Conservation (phyloP, 2,329 filamentous ascomycete genomes). For the Phialemonium atrogriseum region DNA sequence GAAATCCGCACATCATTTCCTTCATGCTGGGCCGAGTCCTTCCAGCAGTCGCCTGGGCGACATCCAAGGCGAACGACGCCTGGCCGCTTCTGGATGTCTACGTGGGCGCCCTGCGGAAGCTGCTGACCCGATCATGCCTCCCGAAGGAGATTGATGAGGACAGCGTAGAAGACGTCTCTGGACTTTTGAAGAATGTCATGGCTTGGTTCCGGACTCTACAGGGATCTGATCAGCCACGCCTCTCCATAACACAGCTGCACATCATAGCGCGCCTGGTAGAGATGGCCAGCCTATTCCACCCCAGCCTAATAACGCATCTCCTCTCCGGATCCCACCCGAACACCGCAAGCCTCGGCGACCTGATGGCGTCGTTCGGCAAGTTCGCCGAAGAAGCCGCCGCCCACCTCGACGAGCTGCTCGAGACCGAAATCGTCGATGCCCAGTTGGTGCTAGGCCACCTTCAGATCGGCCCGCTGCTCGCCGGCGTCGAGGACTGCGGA, state of each 20-base stretch:
- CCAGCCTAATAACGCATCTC: slow-evolving; percentile 9
- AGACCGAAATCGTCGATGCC: background rate
- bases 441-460: background rate
- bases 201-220: slow-evolving; percentile 11
- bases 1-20: slow-evolving; percentile 30
- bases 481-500: slow-evolving; percentile 1
- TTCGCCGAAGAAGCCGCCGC: slow-evolving; percentile 4
- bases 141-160: slow-evolving; percentile 27
- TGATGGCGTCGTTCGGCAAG: background rate
- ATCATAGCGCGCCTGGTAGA: slow-evolving; percentile 13
- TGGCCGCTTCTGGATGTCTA: slow-evolving; percentile 46
- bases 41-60: slow-evolving; percentile 39
- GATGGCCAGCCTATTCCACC: slow-evolving; percentile 11
- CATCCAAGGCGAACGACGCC: slow-evolving; percentile 22
- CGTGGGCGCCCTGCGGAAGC: slow-evolving; percentile 28
- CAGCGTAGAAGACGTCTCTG: slow-evolving; percentile 22
- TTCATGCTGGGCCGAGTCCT: slow-evolving; percentile 47
- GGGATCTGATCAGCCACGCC: slow-evolving; percentile 3
- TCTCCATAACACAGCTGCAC: slow-evolving; percentile 15
- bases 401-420: background rate
- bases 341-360: slow-evolving; percentile 2
- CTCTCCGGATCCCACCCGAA: background rate
- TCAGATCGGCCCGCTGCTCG: slow-evolving; percentile 6
- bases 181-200: slow-evolving; percentile 21
- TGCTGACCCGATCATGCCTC: slow-evolving; percentile 25